Evolutionary conservation across 768 basidiomycete genomes (phyloP).

Genomic region (Lactarius tabidus): DNA sequence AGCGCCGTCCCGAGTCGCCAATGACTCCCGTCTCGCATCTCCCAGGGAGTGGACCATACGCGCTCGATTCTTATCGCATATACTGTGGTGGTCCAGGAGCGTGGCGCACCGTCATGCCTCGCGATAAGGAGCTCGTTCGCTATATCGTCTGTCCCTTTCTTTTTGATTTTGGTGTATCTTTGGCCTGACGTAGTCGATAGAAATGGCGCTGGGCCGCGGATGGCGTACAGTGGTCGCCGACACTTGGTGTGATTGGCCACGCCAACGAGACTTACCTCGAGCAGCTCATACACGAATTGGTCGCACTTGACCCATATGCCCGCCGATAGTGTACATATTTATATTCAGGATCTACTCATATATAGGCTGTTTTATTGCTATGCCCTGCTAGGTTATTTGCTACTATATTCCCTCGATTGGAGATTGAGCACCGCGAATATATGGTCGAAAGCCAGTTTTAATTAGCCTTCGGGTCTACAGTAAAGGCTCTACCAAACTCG

Average conservation of each 20-base stretch:
- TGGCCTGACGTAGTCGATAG: constrained; percentile 33
- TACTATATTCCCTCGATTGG: neutral
- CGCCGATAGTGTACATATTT: neutral
- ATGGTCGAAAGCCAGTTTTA: neutral
- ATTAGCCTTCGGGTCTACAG: neutral
- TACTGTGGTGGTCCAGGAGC: constrained; percentile 49
- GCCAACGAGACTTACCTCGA: constrained; percentile 21
- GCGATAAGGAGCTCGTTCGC: constrained; percentile 64
- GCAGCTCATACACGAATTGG: constrained; percentile 21
- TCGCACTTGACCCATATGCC: constrained; percentile 16
- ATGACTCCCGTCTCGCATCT: constrained; percentile 52
- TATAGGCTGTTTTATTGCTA: neutral
- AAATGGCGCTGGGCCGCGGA: constrained; percentile 70
- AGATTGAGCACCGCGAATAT: neutral
- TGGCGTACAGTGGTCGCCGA: constrained; percentile 50
- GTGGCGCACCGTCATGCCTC: constrained; percentile 61
- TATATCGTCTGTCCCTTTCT: constrained; percentile 50
- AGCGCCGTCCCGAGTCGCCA: constrained; percentile 22
- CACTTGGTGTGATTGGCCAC: constrained; percentile 37
- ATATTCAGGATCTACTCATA: neutral
- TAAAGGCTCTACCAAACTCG: neutral
- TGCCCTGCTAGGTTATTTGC: neutral
- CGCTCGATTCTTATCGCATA: constrained; percentile 72
- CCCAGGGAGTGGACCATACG: constrained; percentile 65
- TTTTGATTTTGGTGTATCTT: neutral